phyloP scores from a whole-genome alignment of 768 basidiomycete species.

The Hygrophorus pudorinus region DNA sequence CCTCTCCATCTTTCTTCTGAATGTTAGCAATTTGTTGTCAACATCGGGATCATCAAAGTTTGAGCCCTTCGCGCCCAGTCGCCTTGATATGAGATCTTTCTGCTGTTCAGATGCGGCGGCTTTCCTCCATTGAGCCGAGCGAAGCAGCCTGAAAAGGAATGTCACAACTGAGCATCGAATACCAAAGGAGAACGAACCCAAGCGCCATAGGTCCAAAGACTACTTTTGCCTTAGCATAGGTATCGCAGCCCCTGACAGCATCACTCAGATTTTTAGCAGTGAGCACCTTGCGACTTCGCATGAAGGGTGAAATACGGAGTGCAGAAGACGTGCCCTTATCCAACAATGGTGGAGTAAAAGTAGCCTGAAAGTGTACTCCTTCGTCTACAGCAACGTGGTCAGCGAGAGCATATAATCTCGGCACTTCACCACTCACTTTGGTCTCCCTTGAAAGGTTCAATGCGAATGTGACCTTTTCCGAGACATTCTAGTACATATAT shows the following conservation, averaged over 20 bases:
- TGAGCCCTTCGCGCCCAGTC: constrained; percentile 28
- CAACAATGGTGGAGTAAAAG: constrained; percentile 43
- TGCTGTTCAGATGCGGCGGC: constrained; percentile 53
- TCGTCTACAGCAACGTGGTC: constrained; percentile 15
- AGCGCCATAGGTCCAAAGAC: constrained; percentile 35
- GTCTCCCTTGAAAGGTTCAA: constrained; percentile 35
- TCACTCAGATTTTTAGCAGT: constrained; percentile 45
- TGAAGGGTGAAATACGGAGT: constrained; percentile 43
- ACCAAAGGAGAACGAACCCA: constrained; percentile 31
- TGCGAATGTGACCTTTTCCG: constrained; percentile 57
- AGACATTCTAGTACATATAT: constrained; percentile 68
- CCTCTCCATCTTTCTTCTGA: constrained; percentile 23
- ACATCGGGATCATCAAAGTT: constrained; percentile 12
- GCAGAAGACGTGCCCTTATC: constrained; percentile 32
- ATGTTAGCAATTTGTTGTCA: constrained; percentile 9
- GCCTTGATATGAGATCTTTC: constrained; percentile 42
- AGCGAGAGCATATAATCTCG: neutral
- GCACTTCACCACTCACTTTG: constrained; percentile 19
- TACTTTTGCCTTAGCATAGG: constrained; percentile 47
- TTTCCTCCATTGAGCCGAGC: constrained; percentile 58
- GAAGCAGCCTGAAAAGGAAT: constrained; percentile 36
- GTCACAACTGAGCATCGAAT: neutral
- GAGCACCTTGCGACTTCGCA: constrained; percentile 41
- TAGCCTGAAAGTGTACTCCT: constrained; percentile 33
- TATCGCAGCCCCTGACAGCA: constrained; percentile 62